These are phyloP conservation scores for Tetracladium maxilliforme DNA, from an alignment of 2,329 filamentous ascomycete species.

Conservation along the genomic window DNA sequence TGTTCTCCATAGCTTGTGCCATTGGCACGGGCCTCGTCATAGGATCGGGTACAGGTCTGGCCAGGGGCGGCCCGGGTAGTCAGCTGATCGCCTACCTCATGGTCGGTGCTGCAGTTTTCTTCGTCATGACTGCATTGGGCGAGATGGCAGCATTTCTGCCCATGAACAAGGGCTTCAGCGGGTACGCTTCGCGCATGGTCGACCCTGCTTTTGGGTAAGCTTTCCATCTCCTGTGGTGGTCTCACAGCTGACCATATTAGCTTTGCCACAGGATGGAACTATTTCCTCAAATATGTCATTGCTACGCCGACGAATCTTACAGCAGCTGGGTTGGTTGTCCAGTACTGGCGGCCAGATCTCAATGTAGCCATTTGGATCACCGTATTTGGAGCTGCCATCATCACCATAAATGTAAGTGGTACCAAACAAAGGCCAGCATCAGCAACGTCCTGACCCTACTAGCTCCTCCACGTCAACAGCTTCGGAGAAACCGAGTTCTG, in stretches of 20 bases:
- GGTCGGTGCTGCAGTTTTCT: conserved; percentile 50
- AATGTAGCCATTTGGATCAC: conserved; percentile 59
- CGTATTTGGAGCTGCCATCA: conserved; percentile 60
- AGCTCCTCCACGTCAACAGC: conserved; percentile 53
- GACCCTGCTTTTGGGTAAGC: conserved; percentile 15
- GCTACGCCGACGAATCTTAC: conserved; percentile 48
- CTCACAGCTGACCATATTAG: conserved; percentile 7
- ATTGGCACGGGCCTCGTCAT: conserved; percentile 64
- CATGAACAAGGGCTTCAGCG: conserved; percentile 13
- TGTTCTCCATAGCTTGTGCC: no score
- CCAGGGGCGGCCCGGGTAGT: conserved; percentile 48
- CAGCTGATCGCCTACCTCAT: conserved; percentile 55
- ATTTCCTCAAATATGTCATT: conserved; percentile 28
- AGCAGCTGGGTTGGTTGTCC: conserved; percentile 58
- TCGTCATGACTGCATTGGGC: conserved; percentile 32
- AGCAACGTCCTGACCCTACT: no score
- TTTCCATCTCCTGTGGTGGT: conserved; percentile 12
- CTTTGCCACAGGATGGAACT: conserved; percentile 29
- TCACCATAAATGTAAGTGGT: conserved; percentile 49
- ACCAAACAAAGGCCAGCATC: no score
- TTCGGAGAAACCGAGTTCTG: conserved; percentile 72
- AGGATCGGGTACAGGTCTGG: conserved; percentile 47
- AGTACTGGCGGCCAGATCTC: conserved; percentile 52
- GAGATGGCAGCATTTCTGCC: conserved; percentile 16
- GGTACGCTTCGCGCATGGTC: conserved; percentile 38